Conservation (phyloP, 1,284 basidiomycete genomes). For the Cystobasidium sp. region DNA sequence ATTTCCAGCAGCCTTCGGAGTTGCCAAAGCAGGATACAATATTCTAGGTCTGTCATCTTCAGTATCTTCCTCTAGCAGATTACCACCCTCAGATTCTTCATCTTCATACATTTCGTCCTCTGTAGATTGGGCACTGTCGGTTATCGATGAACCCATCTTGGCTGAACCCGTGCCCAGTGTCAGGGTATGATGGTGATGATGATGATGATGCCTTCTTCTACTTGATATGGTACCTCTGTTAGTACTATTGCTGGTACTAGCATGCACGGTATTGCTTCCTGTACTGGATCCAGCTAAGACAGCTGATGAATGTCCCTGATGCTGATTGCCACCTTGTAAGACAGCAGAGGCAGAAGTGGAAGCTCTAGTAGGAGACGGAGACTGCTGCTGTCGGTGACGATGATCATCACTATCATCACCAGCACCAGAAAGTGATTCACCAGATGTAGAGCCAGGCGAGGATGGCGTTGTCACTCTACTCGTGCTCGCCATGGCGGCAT, state of each 20-base stretch:
- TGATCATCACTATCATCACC: conserved; percentile 12
- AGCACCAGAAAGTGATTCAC: conserved; percentile 31
- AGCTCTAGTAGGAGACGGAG: neutral
- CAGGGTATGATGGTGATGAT: conserved; percentile 41
- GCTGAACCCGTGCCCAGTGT: conserved; percentile 52
- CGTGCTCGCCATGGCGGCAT: neutral
- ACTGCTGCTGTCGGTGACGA: neutral
- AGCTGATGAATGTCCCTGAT: neutral
- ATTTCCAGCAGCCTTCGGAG: conserved; percentile 44
- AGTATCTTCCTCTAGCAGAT: conserved; percentile 26
- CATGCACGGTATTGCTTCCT: neutral
- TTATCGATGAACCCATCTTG: conserved; percentile 53
- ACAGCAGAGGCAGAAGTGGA: neutral
- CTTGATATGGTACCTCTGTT: conserved; percentile 8
- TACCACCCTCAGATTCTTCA: conserved; percentile 12
- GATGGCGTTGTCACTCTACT: conserved; percentile 30
- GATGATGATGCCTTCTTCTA: conserved; percentile 30
- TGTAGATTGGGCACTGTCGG: conserved; percentile 52
- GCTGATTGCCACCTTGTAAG: neutral
- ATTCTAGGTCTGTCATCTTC: conserved; percentile 44
- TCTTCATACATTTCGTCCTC: conserved; percentile 44
- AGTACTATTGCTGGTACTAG: conserved; percentile 12
- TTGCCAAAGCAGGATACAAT: conserved; percentile 49
- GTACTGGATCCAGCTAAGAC: no score
- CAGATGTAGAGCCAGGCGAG: conserved; percentile 34